Evolutionary conservation across 257 asterid genomes (phyloP), one percentile per base, ranked within the genome.

Genomic region (Scutellaria barbata): DNA sequence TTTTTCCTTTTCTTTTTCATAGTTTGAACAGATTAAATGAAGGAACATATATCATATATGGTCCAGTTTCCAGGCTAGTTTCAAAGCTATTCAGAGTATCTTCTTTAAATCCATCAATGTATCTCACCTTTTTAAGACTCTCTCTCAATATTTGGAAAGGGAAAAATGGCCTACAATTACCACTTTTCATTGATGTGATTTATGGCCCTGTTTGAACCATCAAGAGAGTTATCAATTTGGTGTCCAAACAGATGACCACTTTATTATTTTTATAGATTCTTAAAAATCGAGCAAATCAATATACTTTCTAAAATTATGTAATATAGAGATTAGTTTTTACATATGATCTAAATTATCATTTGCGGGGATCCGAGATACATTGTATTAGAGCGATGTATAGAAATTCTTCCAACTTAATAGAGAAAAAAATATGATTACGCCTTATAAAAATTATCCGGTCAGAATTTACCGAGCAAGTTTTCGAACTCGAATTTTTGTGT

Each of bases 171-270:
- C 72, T 65, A 53, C 77, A 50, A 77, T 71, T 66, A 65, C 72
- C 77, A 81, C 92, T 87, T 90, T 90, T 63, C 65, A 79, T 75
- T 81, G 95, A 91, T 84, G 92, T 87, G 96, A 91, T 87, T 84
- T 85, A 73, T 58, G 68, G 77, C 72, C 74, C 22, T 77, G 83
- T 81, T 83, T 77, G 82, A 83, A 81, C 85, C 85, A 86, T 79
- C 79, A 72, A 81, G 46, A 56, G 43, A 22, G 7, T 47, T 54
- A 22, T 54, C 73, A 56, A 55, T 76, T 68, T 33, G 76, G 40
- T 82, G 25, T 67, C 63, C 67, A 54, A 79, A 67, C 64, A 78
- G n/a, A 63, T 60, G 82, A 22, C 25, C 25, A 22, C 25, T 22
- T 22, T 30, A 30, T 30, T 30, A 5, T 30, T 22, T 22, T 22